Conservation (phyloP, 305 asterid genomes). For the Fraxinus xanthoxyloides region DNA sequence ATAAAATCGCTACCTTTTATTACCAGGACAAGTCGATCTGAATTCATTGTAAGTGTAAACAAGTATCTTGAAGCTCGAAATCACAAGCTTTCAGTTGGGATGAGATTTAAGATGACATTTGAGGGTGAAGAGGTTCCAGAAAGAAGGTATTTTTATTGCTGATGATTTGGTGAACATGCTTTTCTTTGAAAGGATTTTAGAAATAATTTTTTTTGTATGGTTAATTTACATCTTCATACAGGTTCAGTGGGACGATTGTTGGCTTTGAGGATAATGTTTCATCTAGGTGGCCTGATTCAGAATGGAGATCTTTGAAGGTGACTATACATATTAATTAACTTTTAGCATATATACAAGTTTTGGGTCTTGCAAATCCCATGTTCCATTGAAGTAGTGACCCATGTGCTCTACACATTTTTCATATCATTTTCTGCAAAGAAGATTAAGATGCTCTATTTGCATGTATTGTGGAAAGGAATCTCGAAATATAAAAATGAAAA, state of each 20-base stretch:
- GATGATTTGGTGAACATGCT: neutral
- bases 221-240: constrained; percentile 26
- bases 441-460: neutral
- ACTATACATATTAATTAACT: neutral
- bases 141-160: constrained; percentile 59
- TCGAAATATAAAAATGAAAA: neutral
- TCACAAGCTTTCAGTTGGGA: constrained; percentile 85
- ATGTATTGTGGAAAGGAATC: constrained; percentile 15
- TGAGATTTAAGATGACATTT: constrained; percentile 96
- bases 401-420: neutral
- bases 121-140: constrained; percentile 98
- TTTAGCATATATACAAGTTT: neutral
- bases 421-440: neutral
- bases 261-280: constrained; percentile 65
- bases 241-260: constrained; percentile 96
- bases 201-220: neutral
- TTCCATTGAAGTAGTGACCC: constrained; percentile 10
- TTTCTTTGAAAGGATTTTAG: neutral
- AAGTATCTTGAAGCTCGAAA: constrained; percentile 83
- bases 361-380: neutral
- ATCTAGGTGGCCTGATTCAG: constrained; percentile 81
- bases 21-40: constrained; percentile 81
- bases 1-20: constrained; percentile 13
- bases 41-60: constrained; percentile 75
- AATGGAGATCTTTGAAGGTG: constrained; percentile 93